These are phyloP conservation scores for Pelargonium cotyledonis DNA, from an alignment of 441 rosid species.

Conservation along the genomic window DNA sequence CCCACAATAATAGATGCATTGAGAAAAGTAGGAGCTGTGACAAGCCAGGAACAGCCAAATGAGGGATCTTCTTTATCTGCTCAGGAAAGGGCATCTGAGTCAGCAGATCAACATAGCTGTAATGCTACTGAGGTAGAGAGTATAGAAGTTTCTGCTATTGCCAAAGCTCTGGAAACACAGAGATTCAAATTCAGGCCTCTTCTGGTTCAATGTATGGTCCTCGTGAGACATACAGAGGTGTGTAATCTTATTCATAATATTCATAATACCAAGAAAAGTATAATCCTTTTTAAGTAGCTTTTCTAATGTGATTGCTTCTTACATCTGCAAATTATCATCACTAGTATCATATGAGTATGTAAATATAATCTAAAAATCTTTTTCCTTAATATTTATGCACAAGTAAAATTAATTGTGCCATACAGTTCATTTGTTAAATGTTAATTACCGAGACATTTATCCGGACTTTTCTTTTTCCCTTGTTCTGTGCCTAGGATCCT, in stretches of 20 bases:
- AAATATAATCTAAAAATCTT: too few species aligned
- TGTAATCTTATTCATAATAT: conserved; percentile 17
- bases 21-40: conserved; percentile 42
- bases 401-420: too few species aligned
- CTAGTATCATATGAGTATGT: not conserved
- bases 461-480: too few species aligned
- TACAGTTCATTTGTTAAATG: too few species aligned
- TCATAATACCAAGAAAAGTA: not conserved
- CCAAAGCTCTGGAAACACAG: conserved; percentile 52
- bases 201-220: conserved; percentile 47
- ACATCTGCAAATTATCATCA: not conserved
- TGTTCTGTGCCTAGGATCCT: too few species aligned
- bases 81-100: conserved; percentile 26
- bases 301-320: not conserved
- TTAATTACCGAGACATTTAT: too few species aligned
- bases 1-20: conserved; percentile 55
- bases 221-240: conserved; percentile 62
- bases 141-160: conserved; percentile 52
- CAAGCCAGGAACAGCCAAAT: conserved; percentile 46
- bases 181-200: conserved; percentile 81
- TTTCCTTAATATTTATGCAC: too few species aligned
- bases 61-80: conserved; percentile 34
- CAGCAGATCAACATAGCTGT: conserved; percentile 31
- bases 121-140: conserved; percentile 31
- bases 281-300: not conserved